A percentile compares a stretch with the other conserved stretches of the same genome.
These are phyloP conservation scores for Bothriochloa decipiens DNA, from an alignment of 176 grass and related monocot species.

Conservation along the genomic window DNA sequence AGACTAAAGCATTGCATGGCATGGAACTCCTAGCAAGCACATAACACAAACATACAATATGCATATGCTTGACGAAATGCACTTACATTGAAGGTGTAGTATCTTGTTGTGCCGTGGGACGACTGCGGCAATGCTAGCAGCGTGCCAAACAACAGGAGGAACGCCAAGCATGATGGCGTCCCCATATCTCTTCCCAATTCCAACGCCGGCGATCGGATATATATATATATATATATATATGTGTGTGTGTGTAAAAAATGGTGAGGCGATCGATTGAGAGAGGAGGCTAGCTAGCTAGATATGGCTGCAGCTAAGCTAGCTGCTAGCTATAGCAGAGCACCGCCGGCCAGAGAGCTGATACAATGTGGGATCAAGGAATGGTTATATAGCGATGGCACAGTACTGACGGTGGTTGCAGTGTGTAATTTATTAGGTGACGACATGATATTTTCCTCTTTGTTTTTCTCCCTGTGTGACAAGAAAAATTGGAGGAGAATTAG, in stretches of 20 bases:
- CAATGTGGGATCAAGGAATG: not conserved
- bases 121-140: slow-evolving; percentile 38
- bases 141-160: slow-evolving; percentile 33
- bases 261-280: not conserved
- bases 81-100: slow-evolving; percentile 70
- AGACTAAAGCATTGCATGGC: not conserved
- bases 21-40: not conserved
- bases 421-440: slow-evolving; percentile 54
- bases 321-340: not conserved
- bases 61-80: not conserved
- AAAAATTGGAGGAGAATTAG: slow-evolving; percentile 20
- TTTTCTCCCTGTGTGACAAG: not conserved
- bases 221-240: not conserved
- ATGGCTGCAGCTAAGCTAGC: not conserved
- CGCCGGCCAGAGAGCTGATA: not conserved
- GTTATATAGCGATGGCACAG: slow-evolving; percentile 29
- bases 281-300: not conserved
- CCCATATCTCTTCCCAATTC: slow-evolving; percentile 31
- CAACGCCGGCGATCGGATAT: not conserved
- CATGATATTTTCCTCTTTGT: slow-evolving; percentile 34
- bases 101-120: slow-evolving; percentile 41
- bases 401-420: slow-evolving; percentile 32
- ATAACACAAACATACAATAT: not conserved
- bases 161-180: not conserved
- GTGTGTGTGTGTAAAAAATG: not conserved